A percentile compares a stretch with the other conserved stretches of the same genome.
These are phyloP conservation scores for Coelastrella sp. DNA, from an alignment of 139 green algal genomes.

Conservation along the genomic window DNA sequence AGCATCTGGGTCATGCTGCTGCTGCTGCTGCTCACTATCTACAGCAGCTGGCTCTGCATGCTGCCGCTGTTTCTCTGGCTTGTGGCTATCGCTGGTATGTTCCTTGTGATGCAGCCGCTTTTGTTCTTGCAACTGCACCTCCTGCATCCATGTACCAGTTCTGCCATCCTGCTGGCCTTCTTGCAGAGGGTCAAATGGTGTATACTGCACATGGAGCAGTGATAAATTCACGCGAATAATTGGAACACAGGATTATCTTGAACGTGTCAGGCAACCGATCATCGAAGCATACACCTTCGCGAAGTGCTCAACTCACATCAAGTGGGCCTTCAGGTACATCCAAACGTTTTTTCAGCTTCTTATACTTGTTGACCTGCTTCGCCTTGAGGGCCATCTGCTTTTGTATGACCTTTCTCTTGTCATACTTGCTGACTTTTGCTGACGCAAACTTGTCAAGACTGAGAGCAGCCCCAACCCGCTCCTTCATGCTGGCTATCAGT, in stretches of 20 bases:
- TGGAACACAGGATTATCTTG: no score
- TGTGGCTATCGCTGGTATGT: not conserved
- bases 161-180: not conserved
- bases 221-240: no score
- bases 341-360: slow-evolving; percentile 56
- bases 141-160: no score
- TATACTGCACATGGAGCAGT: not conserved
- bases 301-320: not conserved
- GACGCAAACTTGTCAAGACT: slow-evolving; percentile 56
- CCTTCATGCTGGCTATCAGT: no score
- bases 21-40: not conserved
- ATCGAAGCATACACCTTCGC: not conserved
- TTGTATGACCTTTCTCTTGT: slow-evolving; percentile 60
- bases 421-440: slow-evolving; percentile 61
- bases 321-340: not conserved
- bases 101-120: slow-evolving; percentile 10
- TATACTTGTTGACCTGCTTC: slow-evolving; percentile 63
- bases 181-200: not conserved
- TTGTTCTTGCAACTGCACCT: not conserved
- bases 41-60: not conserved
- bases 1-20: not conserved
- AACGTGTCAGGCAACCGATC: no score
- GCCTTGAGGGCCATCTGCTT: slow-evolving; percentile 55
- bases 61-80: slow-evolving; percentile 8
- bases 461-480: slow-evolving; percentile 32